A percentile compares a stretch with the other conserved stretches of the same genome.
phyloP scores from a whole-genome alignment of 768 basidiomycete genomes.

The Tylopilus sp. region DNA sequence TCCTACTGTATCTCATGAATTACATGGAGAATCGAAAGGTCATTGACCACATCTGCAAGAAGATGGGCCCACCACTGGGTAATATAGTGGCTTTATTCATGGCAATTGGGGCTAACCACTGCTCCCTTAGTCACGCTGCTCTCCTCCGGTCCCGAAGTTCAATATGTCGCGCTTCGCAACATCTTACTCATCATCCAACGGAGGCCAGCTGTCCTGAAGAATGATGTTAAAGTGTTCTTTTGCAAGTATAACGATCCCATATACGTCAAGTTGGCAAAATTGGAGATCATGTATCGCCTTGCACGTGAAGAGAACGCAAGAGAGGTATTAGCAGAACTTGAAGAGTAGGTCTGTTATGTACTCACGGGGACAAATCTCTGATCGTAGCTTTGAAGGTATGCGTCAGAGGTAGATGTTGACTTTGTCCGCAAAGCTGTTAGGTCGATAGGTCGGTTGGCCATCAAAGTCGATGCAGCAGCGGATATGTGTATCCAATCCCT shows the following conservation, averaged over 20 bases:
- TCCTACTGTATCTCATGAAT: constrained; percentile 95
- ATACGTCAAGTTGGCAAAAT: constrained; percentile 96
- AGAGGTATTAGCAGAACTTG: constrained; percentile 90
- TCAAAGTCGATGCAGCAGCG: constrained; percentile 89
- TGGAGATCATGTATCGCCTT: constrained; percentile 98
- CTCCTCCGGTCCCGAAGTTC: constrained; percentile 97
- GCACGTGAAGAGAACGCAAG: constrained; percentile 91
- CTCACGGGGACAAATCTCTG: background rate
- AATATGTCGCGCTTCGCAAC: constrained; percentile 96
- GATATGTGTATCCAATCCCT: constrained; percentile 88
- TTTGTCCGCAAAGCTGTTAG: constrained; percentile 97
- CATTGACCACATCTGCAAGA: constrained; percentile 89
- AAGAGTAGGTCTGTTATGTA: constrained; percentile 62
- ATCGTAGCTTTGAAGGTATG: constrained; percentile 60
- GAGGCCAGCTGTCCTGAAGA: constrained; percentile 85
- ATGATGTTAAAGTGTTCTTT: constrained; percentile 99
- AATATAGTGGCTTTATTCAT: background rate
- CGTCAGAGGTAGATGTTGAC: constrained; percentile 96
- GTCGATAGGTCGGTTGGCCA: constrained; percentile 95
- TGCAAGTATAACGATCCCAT: constrained; percentile 99
- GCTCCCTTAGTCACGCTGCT: constrained; percentile 73
- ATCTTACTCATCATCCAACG: constrained; percentile 97
- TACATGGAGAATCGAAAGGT: constrained; percentile 91
- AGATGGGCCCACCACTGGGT: constrained; percentile 99
- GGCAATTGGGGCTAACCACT: constrained; percentile 2